Evolutionary conservation across 2,329 filamentous ascomycete species (phyloP).

Genomic region (Trichoderma koningiopsis): DNA sequence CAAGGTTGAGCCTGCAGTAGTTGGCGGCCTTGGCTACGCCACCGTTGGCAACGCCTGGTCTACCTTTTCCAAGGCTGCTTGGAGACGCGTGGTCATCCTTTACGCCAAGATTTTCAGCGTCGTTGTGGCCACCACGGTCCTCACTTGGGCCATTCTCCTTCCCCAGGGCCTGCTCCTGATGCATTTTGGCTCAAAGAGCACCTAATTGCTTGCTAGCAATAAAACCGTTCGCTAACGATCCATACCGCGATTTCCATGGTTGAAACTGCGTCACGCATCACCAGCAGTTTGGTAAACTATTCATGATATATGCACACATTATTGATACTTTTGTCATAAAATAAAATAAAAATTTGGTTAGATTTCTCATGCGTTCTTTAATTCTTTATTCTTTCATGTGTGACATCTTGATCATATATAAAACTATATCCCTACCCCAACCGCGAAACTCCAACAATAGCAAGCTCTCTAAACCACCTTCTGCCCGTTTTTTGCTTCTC

Average conservation of each 20-base stretch:
- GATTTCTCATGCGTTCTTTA: constrained; percentile 15
- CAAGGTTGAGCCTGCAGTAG: constrained; percentile 71
- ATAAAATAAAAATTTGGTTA: constrained; percentile 6
- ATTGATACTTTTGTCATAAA: not conserved
- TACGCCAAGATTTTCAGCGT: constrained; percentile 71
- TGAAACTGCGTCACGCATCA: not conserved
- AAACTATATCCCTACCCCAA: constrained; percentile 5
- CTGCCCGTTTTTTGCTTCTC: not conserved
- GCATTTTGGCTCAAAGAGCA: constrained; percentile 15
- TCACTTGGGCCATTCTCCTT: constrained; percentile 51
- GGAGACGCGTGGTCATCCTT: constrained; percentile 72
- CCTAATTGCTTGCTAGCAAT: not conserved
- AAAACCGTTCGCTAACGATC: not conserved
- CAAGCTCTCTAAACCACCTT: not conserved
- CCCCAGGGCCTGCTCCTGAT: constrained; percentile 53
- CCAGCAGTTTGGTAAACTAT: not conserved
- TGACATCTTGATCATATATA: constrained; percentile 25
- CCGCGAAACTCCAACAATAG: constrained; percentile 17
- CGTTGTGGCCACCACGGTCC: constrained; percentile 48
- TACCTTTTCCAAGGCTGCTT: constrained; percentile 72
- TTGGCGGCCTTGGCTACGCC: constrained; percentile 72
- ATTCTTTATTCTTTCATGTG: constrained; percentile 23
- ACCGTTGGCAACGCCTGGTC: constrained; percentile 76
- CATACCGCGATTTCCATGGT: not conserved
- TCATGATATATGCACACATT: not conserved